These are phyloP conservation scores for Chrysanthemum lavandulifolium DNA, from an alignment of 129 eudicot genomes.

Conservation along the genomic window DNA sequence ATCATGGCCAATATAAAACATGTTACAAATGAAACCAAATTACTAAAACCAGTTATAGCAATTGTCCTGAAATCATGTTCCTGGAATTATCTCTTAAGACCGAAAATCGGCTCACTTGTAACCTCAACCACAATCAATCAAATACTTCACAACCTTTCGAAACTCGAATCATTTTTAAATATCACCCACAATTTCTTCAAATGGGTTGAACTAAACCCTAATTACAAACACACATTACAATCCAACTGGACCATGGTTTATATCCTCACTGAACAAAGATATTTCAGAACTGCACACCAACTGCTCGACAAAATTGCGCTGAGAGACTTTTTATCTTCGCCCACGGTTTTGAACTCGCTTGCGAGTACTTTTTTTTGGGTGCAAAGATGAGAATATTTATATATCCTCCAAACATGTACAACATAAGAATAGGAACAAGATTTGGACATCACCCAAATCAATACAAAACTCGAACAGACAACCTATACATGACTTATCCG, in stretches of 20 bases:
- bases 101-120: conserved; percentile 48
- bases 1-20: conserved; percentile 39
- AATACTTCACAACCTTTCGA: conserved; percentile 41
- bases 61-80: conserved; percentile 63
- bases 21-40: conserved; percentile 35
- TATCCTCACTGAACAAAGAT: conserved; percentile 54
- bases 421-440: too few species aligned
- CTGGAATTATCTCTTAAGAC: conserved; percentile 60
- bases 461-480: too few species aligned
- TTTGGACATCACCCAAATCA: too few species aligned
- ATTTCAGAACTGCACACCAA: conserved; percentile 66
- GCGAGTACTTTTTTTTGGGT: too few species aligned
- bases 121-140: conserved; percentile 49
- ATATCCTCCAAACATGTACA: too few species aligned
- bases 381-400: too few species aligned
- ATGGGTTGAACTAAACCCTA: conserved; percentile 65
- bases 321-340: conserved; percentile 67
- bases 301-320: conserved; percentile 73
- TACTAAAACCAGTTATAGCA: conserved; percentile 47
- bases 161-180: conserved; percentile 14
- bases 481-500: too few species aligned
- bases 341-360: conserved; percentile 68
- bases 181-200: conserved; percentile 68
- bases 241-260: conserved; percentile 77
- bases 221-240: conserved; percentile 73